Base-by-base conservation (phyloP, 768 basidiomycete genomes). In the Phaffia australis region DNA sequence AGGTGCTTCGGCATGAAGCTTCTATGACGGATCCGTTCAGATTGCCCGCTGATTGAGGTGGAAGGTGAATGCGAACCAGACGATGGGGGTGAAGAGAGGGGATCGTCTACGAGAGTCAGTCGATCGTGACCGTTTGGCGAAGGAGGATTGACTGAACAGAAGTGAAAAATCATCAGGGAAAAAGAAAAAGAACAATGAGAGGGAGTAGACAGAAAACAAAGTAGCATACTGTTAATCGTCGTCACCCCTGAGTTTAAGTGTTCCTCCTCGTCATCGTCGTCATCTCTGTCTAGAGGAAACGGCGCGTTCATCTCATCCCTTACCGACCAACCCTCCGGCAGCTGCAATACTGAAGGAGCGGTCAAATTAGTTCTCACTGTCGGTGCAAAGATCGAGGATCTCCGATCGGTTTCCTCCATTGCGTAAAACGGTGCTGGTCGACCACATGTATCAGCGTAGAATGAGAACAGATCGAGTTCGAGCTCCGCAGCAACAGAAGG, bases 401-500 rank as follows among this genome's bases (percentile, higher is more conserved):
- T 54, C 52, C 52, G 4, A 54, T 54, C 52, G 16, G 4, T 27
- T 16, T 54, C 27, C 27, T n/a, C 52, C 18, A n/a, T 27, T 16
- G 52, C 48, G 18, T 57, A 47, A 3, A 27, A 19, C 9, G 50
- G 15, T 15, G 72, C 72, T 46, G 71, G 77, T 73, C 71, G 70
- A 32, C 78, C 77, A 42, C 75, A 74, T 29, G 76, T 65, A 65
- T 85, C 85, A 0, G 90, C 85, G 72, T 91, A 85, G 87, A 88
- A 95, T 5, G 82, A 78, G 75, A 93, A 94, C 9, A 90, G 81
- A 30, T 90, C 89, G 19, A 90, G 79, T 83, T 90, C 92, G 65
- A 83, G 85, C 21, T 79, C 77, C 69, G 87, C 85, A 0, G 91
- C 92, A 50, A 84, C 83, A 71, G 93, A 89, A 0, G 90, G 81